phyloP scores from a whole-genome alignment of 768 basidiomycete species.

The Tulasnella sp. region DNA sequence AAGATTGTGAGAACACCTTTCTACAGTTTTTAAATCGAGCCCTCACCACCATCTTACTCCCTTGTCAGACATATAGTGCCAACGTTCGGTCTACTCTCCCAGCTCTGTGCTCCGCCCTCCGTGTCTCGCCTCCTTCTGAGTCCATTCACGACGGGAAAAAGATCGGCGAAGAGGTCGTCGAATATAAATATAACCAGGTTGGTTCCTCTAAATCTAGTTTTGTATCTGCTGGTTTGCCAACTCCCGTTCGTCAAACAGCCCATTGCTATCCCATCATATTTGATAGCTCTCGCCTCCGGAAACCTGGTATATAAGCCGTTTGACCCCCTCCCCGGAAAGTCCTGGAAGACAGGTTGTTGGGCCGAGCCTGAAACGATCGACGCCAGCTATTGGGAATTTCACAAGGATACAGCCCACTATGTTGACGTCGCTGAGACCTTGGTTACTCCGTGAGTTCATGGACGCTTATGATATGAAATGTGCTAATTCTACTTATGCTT shows the following conservation, averaged over 20 bases:
- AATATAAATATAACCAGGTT: slow-evolving; percentile 79
- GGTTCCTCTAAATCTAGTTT: slow-evolving; percentile 36
- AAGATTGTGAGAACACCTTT: slow-evolving; percentile 62
- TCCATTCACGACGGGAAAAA: slow-evolving; percentile 73
- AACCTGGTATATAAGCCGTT: slow-evolving; percentile 72
- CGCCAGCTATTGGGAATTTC: slow-evolving; percentile 83
- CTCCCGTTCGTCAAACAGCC: slow-evolving; percentile 52
- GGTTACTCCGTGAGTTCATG: slow-evolving; percentile 28
- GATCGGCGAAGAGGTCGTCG: slow-evolving; percentile 72
- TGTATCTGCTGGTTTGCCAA: not conserved
- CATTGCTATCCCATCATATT: slow-evolving; percentile 84
- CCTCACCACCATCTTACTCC: too few relatives aligned
- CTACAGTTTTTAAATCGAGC: too few relatives aligned
- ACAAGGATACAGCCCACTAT: slow-evolving; percentile 78
- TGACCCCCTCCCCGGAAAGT: slow-evolving; percentile 57
- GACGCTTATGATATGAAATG: not conserved
- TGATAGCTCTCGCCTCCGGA: slow-evolving; percentile 90
- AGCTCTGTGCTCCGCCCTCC: slow-evolving; percentile 81
- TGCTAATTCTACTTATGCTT: not conserved
- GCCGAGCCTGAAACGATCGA: slow-evolving; percentile 84
- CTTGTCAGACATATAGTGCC: slow-evolving; percentile 76
- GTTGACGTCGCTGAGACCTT: slow-evolving; percentile 26
- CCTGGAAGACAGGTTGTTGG: slow-evolving; percentile 89
- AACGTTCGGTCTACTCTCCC: slow-evolving; percentile 77
- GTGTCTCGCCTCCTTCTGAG: slow-evolving; percentile 72